Base-by-base conservation (phyloP, 306 rosid species). In the Vigna hirtella region DNA sequence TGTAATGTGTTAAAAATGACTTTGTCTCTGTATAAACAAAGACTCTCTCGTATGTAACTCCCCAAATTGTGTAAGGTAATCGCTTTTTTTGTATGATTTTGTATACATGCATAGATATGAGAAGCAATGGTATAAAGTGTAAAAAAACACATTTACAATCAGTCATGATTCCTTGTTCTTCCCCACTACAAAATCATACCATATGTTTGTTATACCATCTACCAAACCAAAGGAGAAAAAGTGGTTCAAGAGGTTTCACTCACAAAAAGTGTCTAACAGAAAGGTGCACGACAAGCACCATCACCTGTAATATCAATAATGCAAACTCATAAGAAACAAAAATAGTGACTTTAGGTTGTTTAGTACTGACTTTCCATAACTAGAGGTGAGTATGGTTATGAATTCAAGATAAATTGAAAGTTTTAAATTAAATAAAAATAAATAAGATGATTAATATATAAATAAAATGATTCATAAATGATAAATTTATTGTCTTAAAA, bases 101-200 rank as follows among this genome's bases (percentile, higher is more conserved):
- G 9, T 6, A 30, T 30, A 4, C 4, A 6, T 36, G 9, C 42
- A 6, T 36, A 6, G 9, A 57, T 4, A 57, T 4, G n/a, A 57
- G 36, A 22, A 4, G 64, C 42, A 36, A 36, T 36, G 42, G 8
- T 10, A 24, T 22, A 57, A 57, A 57, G 64, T 57, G 63, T 57
- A 22, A 57, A 57, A 57, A 11, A 3, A 12, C 7, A 22, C 2
- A 7, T 22, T 10, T 24, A 22, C 16, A 56, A 16, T 43, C 4
- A 28, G 43, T 69, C n/a, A 70, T 49, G 9, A 28, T 49, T 45
- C 48, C 7, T 68, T 47, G 40, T 26, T 68, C 66, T 30, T 61
- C 22, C 6, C 14, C 24, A 7, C 15, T 61, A 32, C 66, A 61
- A 48, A 28, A 70, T 70, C 59, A 70, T 30, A 51, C 14, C 7